Percentiles rank a stretch among this genome's conserved stretches.
These are phyloP conservation scores for Ustilago curta DNA, from an alignment of 1,284 basidiomycete genomes.

Conservation along the genomic window DNA sequence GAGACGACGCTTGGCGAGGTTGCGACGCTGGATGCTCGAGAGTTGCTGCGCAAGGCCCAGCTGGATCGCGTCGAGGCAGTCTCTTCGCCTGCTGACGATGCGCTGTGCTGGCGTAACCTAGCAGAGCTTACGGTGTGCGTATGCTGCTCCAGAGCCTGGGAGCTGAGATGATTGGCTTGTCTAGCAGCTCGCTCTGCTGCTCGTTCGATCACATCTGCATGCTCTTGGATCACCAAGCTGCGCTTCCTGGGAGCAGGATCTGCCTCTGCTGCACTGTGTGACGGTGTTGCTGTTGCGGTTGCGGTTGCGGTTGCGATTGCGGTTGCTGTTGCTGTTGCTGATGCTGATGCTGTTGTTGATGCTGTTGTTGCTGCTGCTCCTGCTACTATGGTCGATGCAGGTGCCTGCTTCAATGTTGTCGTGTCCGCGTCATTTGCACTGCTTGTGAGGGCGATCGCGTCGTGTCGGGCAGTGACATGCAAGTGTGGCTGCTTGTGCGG, in stretches of 20 bases:
- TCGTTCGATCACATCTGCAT: constrained; percentile 43
- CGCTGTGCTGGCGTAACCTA: constrained; percentile 33
- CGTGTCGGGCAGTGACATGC: constrained; percentile 9
- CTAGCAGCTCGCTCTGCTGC: constrained; percentile 47
- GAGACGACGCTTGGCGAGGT: constrained; percentile 35
- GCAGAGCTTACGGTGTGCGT: constrained; percentile 3
- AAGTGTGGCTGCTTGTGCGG: constrained; percentile 15
- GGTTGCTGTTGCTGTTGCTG: too few relatives aligned
- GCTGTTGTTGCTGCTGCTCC: background rate
- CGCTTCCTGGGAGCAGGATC: constrained; percentile 34
- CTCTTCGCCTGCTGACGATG: constrained; percentile 49
- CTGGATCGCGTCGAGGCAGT: constrained; percentile 47
- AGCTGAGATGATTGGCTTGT: constrained; percentile 20
- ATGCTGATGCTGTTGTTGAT: too few relatives aligned
- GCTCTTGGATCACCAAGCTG: constrained; percentile 51
- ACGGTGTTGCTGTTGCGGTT: constrained; percentile 2
- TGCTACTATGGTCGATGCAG: background rate
- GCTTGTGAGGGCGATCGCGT: background rate
- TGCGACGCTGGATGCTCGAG: constrained; percentile 26
- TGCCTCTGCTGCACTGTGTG: background rate
- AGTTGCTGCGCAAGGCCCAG: constrained; percentile 34
- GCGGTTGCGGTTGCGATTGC: too few relatives aligned
- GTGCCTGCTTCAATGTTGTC: background rate
- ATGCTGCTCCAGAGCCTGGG: constrained; percentile 28
- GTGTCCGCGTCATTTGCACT: background rate